Evolutionary conservation across 345 rosid genomes (phyloP).

Genomic region (Boechera divaricarpa): DNA sequence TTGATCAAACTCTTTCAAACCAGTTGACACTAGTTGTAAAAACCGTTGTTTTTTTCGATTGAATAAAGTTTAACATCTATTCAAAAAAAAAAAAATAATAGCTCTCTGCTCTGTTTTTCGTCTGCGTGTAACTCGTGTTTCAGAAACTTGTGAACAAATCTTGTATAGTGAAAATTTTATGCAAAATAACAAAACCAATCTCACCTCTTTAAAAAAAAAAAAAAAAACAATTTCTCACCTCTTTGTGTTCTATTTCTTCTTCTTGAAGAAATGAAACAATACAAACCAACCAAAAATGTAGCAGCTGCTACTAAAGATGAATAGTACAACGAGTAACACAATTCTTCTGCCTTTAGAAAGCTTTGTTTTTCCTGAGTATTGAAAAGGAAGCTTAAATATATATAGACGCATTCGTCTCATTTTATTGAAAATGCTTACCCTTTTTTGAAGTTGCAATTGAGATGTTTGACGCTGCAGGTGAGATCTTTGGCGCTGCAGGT

Average conservation of each 20-base stretch:
- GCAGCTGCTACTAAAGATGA: neutral
- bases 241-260: neutral
- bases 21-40: no score
- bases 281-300: neutral
- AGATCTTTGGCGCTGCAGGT: neutral
- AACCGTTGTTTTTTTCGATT: no score
- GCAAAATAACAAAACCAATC: neutral
- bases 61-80: no score
- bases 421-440: neutral
- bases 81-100: no score
- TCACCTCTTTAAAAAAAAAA: neutral
- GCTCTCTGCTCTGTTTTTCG: neutral
- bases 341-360: neutral
- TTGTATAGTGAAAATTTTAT: no score
- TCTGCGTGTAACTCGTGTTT: neutral
- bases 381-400: no score
- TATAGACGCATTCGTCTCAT: no score
- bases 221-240: no score
- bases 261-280: neutral
- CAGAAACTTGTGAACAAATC: neutral
- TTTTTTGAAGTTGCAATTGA: neutral
- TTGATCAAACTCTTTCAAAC: no score
- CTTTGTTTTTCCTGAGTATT: neutral
- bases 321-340: neutral
- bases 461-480: neutral